phyloP scores from a whole-genome alignment of 139 green algal genomes.

The Yamagishiella unicocca region DNA sequence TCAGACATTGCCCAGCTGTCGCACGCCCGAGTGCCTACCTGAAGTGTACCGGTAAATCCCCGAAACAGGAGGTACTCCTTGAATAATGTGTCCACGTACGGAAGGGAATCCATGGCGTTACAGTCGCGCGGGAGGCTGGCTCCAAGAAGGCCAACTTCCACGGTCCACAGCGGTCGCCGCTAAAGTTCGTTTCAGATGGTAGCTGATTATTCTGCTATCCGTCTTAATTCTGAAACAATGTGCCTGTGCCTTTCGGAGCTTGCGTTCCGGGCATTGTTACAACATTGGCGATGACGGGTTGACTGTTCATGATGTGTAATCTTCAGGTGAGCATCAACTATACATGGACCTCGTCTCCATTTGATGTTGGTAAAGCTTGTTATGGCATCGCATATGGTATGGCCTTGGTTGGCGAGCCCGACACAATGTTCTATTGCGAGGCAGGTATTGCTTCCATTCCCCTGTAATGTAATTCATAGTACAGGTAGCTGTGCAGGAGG shows the following conservation, averaged over 20 bases:
- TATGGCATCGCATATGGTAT: too few species aligned
- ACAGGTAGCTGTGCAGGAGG: too few species aligned
- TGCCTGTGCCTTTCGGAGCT: background rate
- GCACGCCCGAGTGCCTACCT: background rate
- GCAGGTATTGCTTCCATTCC: too few species aligned
- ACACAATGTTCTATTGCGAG: too few species aligned
- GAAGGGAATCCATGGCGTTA: constrained; percentile 57
- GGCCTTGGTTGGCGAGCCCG: too few species aligned
- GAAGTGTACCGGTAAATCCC: constrained; percentile 63
- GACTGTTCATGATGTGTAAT: too few species aligned
- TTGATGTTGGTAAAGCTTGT: too few species aligned
- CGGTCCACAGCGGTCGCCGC: background rate
- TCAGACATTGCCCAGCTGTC: too few species aligned
- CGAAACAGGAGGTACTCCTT: constrained; percentile 77
- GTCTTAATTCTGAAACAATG: background rate
- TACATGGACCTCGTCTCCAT: too few species aligned
- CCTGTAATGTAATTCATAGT: too few species aligned
- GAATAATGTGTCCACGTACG: constrained; percentile 70
- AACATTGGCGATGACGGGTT: background rate
- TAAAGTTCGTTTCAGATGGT: background rate
- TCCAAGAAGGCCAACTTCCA: background rate
- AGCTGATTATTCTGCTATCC: background rate
- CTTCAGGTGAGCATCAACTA: too few species aligned
- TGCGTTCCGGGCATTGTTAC: background rate
- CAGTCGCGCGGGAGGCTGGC: background rate